A percentile compares a stretch with the other conserved stretches of the same genome.
phyloP scores from a whole-genome alignment of 176 grass and related monocot genomes.

The Zoysia japonica region DNA sequence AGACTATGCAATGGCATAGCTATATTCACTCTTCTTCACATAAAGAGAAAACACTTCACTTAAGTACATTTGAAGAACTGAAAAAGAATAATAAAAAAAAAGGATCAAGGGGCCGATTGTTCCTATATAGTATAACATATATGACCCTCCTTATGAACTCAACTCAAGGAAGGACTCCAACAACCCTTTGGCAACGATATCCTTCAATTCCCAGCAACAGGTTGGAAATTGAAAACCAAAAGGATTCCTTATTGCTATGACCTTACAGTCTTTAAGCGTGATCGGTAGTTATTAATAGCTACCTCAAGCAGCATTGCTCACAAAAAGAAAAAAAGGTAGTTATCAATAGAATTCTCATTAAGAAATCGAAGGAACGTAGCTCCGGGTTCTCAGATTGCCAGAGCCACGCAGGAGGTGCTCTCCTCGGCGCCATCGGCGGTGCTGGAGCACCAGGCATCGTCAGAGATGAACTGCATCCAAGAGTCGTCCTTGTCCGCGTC shows the following conservation, averaged over 20 bases:
- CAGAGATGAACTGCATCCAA: constrained; percentile 93
- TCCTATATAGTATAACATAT: constrained; percentile 31
- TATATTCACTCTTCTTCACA: constrained; percentile 33
- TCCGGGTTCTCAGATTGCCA: constrained; percentile 35
- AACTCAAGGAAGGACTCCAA: constrained; percentile 51
- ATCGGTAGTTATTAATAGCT: constrained; percentile 41
- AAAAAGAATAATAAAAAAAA: constrained; percentile 8
- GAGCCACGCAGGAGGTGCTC: constrained; percentile 47
- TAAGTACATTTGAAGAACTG: constrained; percentile 22
- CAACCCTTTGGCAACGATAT: constrained; percentile 42
- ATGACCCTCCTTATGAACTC: constrained; percentile 50
- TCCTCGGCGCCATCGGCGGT: constrained; percentile 51
- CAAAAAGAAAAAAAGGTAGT: constrained; percentile 37
- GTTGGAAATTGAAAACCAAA: constrained; percentile 42
- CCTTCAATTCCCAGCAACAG: constrained; percentile 50
- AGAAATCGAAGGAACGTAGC: constrained; percentile 15
- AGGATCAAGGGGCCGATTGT: constrained; percentile 26
- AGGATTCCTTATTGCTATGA: constrained; percentile 47
- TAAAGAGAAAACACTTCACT: constrained; percentile 9
- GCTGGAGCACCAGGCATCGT: constrained; percentile 80
- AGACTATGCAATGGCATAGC: constrained; percentile 53
- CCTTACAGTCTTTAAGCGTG: constrained; percentile 30
- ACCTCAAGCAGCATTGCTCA: constrained; percentile 35
- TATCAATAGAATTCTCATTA: constrained; percentile 32
- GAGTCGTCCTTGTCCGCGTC: constrained; percentile 69